A percentile compares a stretch with the other conserved stretches of the same genome.
Conservation (phyloP, 768 basidiomycete species). For the Macrocybe gigantea region DNA sequence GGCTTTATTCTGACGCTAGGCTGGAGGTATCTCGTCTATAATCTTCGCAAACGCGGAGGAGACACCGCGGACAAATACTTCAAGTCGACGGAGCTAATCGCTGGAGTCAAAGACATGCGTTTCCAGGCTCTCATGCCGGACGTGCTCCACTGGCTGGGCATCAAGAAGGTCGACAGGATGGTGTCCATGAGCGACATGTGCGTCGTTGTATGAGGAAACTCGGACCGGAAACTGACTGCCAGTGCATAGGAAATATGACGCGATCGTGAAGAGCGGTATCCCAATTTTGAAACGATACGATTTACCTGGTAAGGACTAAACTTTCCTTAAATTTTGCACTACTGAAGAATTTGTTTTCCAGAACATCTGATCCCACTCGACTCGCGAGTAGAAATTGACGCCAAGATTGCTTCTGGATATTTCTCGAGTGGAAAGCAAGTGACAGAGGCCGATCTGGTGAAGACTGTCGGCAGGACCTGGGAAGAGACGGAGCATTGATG, state of each 20-base stretch:
- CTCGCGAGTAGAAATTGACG: constrained; percentile 91
- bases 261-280: constrained; percentile 87
- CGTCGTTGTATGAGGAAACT: constrained; percentile 12
- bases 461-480: constrained; percentile 87
- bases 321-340: constrained; percentile 1
- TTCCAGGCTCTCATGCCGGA: constrained; percentile 96
- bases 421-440: constrained; percentile 78
- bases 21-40: constrained; percentile 85
- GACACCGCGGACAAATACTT: constrained; percentile 94
- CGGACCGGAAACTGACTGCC: constrained; percentile 1
- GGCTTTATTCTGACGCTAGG: neutral
- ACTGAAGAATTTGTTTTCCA: constrained; percentile 13
- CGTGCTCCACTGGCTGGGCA: constrained; percentile 91
- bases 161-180: constrained; percentile 85
- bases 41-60: constrained; percentile 90
- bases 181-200: constrained; percentile 88
- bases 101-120: constrained; percentile 95
- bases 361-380: constrained; percentile 88
- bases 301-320: constrained; percentile 54
- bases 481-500: constrained; percentile 79
- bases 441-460: constrained; percentile 71
- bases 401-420: constrained; percentile 94
- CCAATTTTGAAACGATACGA: constrained; percentile 79
- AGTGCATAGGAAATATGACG: constrained; percentile 77
- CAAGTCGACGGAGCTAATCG: constrained; percentile 87